Base-by-base conservation (phyloP, 768 basidiomycete genomes). In the Trametes meyenii region DNA sequence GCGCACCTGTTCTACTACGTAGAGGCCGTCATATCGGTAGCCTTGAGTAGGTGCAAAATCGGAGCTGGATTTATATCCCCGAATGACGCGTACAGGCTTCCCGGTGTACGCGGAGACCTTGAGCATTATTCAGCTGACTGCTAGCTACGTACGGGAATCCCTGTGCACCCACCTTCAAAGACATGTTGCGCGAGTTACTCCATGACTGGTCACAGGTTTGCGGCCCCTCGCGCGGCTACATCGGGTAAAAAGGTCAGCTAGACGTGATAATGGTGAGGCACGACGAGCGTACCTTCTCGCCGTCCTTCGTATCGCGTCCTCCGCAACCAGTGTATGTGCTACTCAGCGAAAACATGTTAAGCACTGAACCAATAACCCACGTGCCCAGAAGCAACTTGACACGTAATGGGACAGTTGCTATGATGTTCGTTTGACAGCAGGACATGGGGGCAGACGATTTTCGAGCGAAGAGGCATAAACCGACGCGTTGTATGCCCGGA, bases 11-110 rank as follows among this genome's bases (percentile, higher is more conserved):
- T 60, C 55, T 0, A 69, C 67, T 10, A 38, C 16, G 26, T 69
- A 69, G 6, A 69, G 58, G 0, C 67, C 67, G 42, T 69, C 67
- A 36, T 69, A 69, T 12, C 67, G 60, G 39, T 64, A 69, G 14
- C 67, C 65, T 24, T 55, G 19, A 0, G 51, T 44, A 4, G 67
- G 67, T 0, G 67, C 67, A 16, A 35, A 69, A 17, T 62, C 55
- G 3, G 67, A 66, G 8, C 53, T 59, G 1, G 61, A 54, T 5
- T 60, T 62, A 46, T 43, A 60, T 16, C 65, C 63, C 17, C 67
- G 59, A 1, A 69, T 38, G 6, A 69, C 67, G 1, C 67, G 65
- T 1, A 69, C 65, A 12, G 67, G 67, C 46, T 61, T 62, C 56
- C 55, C 43, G 1, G 63, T 66, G 1, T 23, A 23, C 2, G 58